Percentiles rank a stretch among this genome's conserved stretches.
phyloP scores from a whole-genome alignment of 2,329 filamentous ascomycete genomes.

The Apiospora koreana region DNA sequence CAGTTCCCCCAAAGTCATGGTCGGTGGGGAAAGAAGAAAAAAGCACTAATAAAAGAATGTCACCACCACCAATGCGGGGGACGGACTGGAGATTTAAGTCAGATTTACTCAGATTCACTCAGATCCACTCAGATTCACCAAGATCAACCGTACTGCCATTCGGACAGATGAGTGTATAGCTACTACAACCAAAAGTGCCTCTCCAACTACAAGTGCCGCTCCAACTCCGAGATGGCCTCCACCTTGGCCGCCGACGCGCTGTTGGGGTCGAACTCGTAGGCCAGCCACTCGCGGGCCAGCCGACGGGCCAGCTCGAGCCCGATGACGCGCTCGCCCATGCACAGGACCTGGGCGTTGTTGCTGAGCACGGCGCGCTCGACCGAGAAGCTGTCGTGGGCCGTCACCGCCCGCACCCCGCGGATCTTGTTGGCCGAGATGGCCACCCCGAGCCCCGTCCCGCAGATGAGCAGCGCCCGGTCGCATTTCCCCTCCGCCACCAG shows the following conservation, averaged over 20 bases:
- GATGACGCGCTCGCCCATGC: slow-evolving; percentile 82
- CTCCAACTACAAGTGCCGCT: slow-evolving; percentile 29
- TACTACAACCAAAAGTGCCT: too few relatives aligned
- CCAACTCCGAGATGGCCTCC: slow-evolving; percentile 42
- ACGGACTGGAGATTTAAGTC: background rate
- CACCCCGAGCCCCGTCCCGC: slow-evolving; percentile 83
- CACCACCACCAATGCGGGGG: background rate
- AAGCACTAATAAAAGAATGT: too few relatives aligned
- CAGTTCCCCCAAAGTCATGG: too few relatives aligned
- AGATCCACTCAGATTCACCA: background rate
- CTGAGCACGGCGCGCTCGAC: slow-evolving; percentile 80
- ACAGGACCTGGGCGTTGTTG: slow-evolving; percentile 86
- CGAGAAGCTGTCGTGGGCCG: slow-evolving; percentile 82
- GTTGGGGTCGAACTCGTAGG: slow-evolving; percentile 74
- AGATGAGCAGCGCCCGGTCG: slow-evolving; percentile 80
- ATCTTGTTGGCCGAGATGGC: slow-evolving; percentile 91
- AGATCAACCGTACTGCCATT: background rate
- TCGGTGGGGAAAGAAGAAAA: background rate
- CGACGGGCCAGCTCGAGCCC: slow-evolving; percentile 78
- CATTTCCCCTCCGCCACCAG: slow-evolving; percentile 63
- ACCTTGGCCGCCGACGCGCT: slow-evolving; percentile 53
- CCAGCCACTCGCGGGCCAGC: slow-evolving; percentile 79
- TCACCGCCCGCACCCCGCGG: slow-evolving; percentile 81
- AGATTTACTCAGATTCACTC: background rate
- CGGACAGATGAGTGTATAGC: background rate